Conservation (phyloP, 2,329 filamentous ascomycete genomes). For the Colletotrichum horii region DNA sequence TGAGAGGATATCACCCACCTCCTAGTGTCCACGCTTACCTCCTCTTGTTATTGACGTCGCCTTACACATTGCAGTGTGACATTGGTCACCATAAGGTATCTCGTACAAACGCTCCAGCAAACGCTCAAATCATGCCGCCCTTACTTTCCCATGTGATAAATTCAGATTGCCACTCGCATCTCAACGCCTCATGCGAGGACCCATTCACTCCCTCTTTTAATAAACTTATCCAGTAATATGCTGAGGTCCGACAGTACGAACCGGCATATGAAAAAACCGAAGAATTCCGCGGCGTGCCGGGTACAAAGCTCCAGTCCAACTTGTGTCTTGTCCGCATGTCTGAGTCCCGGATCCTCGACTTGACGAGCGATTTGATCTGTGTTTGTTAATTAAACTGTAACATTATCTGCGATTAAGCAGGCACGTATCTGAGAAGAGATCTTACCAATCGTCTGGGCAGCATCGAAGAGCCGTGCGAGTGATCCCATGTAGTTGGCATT, state of each 20-base stretch:
- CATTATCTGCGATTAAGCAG: not conserved
- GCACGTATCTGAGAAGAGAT: conserved; percentile 18
- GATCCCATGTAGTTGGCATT: conserved; percentile 92
- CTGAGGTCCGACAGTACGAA: conserved; percentile 90
- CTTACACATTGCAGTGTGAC: not conserved
- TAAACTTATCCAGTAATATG: conserved; percentile 90
- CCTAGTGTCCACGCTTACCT: not conserved
- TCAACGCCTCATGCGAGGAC: conserved; percentile 53
- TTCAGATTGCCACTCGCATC: not conserved
- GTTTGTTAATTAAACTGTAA: not conserved
- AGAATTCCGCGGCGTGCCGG: conserved; percentile 94
- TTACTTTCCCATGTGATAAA: not conserved
- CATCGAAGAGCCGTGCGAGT: conserved; percentile 89
- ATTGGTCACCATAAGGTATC: not conserved
- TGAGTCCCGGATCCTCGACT: conserved; percentile 92
- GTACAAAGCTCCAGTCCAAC: conserved; percentile 94
- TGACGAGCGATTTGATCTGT: conserved; percentile 94
- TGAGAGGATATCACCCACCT: not conserved
- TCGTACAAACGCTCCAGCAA: not conserved
- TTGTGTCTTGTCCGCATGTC: conserved; percentile 90
- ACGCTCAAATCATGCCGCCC: not conserved
- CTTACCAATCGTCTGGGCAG: conserved; percentile 90
- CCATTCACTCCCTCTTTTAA: conserved; percentile 97
- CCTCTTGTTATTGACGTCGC: not conserved
- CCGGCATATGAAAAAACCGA: conserved; percentile 93